phyloP scores from a whole-genome alignment of 1,284 basidiomycete genomes.

The Sporisorium exsertum region DNA sequence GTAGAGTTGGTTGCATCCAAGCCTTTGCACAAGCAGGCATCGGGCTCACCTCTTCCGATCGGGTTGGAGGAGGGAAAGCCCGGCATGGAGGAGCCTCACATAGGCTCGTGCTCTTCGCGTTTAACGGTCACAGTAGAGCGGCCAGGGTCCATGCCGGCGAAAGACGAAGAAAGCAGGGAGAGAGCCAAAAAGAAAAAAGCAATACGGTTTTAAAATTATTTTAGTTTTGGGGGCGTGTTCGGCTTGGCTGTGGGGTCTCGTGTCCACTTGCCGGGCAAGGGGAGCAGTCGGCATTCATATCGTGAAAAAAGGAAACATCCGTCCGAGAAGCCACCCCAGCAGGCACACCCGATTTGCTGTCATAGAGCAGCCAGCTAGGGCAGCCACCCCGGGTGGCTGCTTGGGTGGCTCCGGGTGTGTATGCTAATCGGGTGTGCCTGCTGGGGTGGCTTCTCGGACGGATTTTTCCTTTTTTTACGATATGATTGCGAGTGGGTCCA shows the following conservation, averaged over 20 bases:
- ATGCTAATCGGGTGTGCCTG: too few relatives aligned
- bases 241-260: conserved; percentile 34
- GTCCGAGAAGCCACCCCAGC: too few relatives aligned
- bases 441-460: too few relatives aligned
- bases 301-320: too few relatives aligned
- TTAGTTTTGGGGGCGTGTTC: neutral
- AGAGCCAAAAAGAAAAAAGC: too few relatives aligned
- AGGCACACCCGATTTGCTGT: too few relatives aligned
- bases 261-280: conserved; percentile 15
- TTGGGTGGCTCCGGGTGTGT: too few relatives aligned
- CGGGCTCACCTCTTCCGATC: conserved; percentile 6
- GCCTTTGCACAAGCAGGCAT: neutral
- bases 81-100: neutral
- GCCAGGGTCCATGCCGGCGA: conserved; percentile 6
- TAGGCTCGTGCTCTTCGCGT: conserved; percentile 7
- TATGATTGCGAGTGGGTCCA: conserved; percentile 13
- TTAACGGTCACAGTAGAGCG: conserved; percentile 13
- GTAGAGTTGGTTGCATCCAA: neutral
- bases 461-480: too few relatives aligned
- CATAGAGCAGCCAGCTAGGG: too few relatives aligned
- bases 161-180: neutral
- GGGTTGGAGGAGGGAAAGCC: neutral
- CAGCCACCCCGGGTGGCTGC: too few relatives aligned
- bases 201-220: neutral
- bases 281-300: neutral